Base-by-base conservation (phyloP, 2,329 filamentous ascomycete species). In the Beauveria australis region DNA sequence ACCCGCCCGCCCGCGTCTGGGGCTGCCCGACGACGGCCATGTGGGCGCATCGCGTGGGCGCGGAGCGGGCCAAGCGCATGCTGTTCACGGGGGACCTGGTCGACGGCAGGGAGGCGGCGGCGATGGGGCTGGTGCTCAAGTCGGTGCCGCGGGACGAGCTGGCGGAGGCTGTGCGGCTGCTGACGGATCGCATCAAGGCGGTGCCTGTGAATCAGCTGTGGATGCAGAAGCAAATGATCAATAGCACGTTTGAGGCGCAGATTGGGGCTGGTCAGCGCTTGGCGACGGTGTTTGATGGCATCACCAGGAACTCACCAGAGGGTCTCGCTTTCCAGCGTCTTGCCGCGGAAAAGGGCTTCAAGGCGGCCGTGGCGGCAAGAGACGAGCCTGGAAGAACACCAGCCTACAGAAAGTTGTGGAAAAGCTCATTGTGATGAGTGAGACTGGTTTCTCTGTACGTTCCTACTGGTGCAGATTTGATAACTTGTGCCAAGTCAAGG, bases 221-320 rank as follows among this genome's bases (percentile, higher is more conserved):
- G 30, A 33, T 33, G 30, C 30, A 33, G 12, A 33, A 33, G 48
- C 56, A 62, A 37, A 62, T 63, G 6, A 62, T 65, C n/a, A 61
- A 63, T 16, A 51, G 48, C 37, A 61, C 54, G 10, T 59, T 61
- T 33, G 60, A 63, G 44, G 63, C 44, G 8, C 40, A 60, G 10
- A 53, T 64, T 24, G 53, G 44, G 28, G 60, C 54, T 12, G 57
- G 53, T 9, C 64, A 65, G 53, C 51, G 61, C 12, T 37, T 62
- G 53, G 63, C 59, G 19, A 64, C 63, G 1, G 46, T 62, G 5
- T 63, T 65, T 60, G 55, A 63, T 28, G 63, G 61, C 47, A 65
- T 63, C 53, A 63, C 63, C 40, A 47, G 62, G 1, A 65, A 63
- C 18, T 65, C 61, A 48, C 62, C 61, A 16, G 61, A 65, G 48